Base-by-base conservation (phyloP, 306 rosid species). In the Crataegus laevigata region DNA sequence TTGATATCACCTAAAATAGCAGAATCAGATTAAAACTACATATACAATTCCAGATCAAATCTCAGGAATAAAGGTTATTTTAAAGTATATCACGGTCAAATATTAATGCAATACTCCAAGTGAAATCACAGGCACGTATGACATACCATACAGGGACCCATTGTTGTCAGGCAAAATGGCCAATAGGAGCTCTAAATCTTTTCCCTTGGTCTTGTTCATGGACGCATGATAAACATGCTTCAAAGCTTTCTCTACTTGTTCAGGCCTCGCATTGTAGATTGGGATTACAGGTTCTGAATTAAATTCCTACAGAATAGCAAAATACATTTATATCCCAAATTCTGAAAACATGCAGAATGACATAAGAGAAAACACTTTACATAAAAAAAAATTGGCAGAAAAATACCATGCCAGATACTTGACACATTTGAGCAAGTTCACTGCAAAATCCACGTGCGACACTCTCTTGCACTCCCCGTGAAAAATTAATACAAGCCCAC, bases 401-500 rank as follows among this genome's bases (percentile, higher is more conserved):
- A 68, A 54, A 38, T 89, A 94, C 98, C 98, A 94, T 94, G 89
- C 98, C 98, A 72, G 98, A 94, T 42, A 94, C 94, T 90, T 91
- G 96, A 84, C 98, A 94, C 98, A 94, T 94, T 72, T 94, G 98
- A 22, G 86, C 96, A 79, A 94, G 96, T 72, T 94, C 98, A 14
- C 29, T 69, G 55, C 97, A 91, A 82, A 94, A 94, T 21, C 97
- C 88, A 55, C 94, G 96, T 40, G 91, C 96, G 54, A 91, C 91
- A 21, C 87, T 90, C 55, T 94, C 98, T 77, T 94, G 98, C 77
- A 94, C 97, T 2, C 89, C 81, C 68, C 98, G 73, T 47, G 98
- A 94, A 87, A 94, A 94, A 79, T 94, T 94, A 40, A 94, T 90
- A 83, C 98, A 94, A 28, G 97, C 98, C 98, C 98, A 94, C 43